Percentiles rank a stretch among this genome's conserved stretches.
phyloP scores from a whole-genome alignment of 73 alveolate species.

The Stentor coeruleus region DNA sequence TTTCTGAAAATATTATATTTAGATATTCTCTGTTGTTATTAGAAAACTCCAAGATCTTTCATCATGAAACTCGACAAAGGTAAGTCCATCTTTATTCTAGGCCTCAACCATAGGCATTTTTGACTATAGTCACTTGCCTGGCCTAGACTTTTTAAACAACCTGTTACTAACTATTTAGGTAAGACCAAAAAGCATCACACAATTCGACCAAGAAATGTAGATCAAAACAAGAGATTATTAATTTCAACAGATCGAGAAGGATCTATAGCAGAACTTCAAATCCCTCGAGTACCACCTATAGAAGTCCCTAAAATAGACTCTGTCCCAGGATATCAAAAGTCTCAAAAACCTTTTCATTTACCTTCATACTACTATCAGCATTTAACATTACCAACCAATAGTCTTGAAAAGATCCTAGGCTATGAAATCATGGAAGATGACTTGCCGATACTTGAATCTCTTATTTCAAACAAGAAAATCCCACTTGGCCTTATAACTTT shows the following conservation, averaged over 20 bases:
- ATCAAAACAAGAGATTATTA: neutral
- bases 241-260: neutral
- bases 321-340: neutral
- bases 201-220: neutral
- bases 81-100: neutral
- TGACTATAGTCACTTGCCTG: neutral
- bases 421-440: neutral
- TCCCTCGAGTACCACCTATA: neutral
- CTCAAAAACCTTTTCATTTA: neutral
- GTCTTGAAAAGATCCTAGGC: neutral
- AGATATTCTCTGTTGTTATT: too few relatives aligned
- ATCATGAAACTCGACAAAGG: constrained; percentile 14
- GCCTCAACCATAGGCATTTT: neutral
- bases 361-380: neutral
- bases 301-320: neutral
- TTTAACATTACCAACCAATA: neutral
- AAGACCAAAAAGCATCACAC: neutral
- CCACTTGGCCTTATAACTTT: neutral
- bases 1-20: too few relatives aligned
- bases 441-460: neutral
- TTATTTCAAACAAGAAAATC: neutral
- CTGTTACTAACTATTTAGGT: neutral
- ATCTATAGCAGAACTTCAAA: neutral
- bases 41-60: neutral
- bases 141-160: neutral